Percentiles rank a stretch among this genome's conserved stretches.
Conservation (phyloP, 2,329 filamentous ascomycete genomes). For the Keithomyces neogunnii region DNA sequence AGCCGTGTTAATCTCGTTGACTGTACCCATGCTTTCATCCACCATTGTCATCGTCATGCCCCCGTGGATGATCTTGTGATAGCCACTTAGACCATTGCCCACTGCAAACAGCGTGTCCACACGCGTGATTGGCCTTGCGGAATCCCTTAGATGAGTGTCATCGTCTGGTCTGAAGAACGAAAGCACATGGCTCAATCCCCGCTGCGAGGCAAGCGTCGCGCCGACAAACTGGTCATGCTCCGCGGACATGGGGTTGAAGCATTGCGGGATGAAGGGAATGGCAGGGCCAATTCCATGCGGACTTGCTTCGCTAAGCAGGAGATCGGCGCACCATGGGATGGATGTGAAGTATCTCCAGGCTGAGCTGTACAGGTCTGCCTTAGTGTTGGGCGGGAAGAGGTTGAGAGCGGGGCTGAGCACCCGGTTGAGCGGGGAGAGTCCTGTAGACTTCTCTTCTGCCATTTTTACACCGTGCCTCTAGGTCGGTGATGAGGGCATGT, state of each 20-base stretch:
- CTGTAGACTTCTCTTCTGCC: not conserved
- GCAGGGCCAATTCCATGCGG: constrained; percentile 10
- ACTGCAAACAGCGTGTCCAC: constrained; percentile 23
- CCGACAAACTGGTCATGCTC: constrained; percentile 27
- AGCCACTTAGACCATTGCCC: constrained; percentile 25
- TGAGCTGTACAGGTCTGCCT: constrained; percentile 16
- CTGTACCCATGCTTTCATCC: constrained; percentile 27
- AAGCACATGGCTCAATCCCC: constrained; percentile 24
- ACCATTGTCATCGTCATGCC: constrained; percentile 26
- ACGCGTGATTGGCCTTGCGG: constrained; percentile 17
- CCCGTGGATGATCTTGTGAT: constrained; percentile 25
- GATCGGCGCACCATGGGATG: constrained; percentile 25
- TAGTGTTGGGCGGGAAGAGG: constrained; percentile 18
- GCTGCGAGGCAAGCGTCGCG: constrained; percentile 18
- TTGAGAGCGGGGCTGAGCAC: constrained; percentile 22
- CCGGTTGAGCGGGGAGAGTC: constrained; percentile 13
- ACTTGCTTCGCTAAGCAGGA: constrained; percentile 13
- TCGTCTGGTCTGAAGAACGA: constrained; percentile 23
- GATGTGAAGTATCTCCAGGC: constrained; percentile 24
- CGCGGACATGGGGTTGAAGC: constrained; percentile 19
- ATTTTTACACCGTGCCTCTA: not conserved
- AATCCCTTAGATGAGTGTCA: constrained; percentile 14
- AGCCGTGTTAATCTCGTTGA: constrained; percentile 27
- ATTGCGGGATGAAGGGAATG: constrained; percentile 24
- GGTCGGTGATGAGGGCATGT: too few species aligned